phyloP scores from a whole-genome alignment of 73 alveolate species.

The Paramecium caudatum region DNA sequence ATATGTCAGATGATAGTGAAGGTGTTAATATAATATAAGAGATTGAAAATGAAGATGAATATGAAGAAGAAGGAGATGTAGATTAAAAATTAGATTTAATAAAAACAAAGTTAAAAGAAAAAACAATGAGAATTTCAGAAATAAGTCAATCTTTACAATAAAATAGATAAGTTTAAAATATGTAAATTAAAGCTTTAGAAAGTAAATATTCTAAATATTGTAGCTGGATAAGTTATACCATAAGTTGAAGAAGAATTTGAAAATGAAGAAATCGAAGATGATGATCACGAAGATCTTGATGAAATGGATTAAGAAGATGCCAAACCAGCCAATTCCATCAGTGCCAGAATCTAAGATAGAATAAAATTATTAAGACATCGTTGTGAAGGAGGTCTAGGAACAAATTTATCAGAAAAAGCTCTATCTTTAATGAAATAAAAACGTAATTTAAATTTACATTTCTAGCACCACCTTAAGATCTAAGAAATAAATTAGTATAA shows the following conservation, averaged over 20 bases:
- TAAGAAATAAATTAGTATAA: slow-evolving; percentile 65
- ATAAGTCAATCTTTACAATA: slow-evolving; percentile 51
- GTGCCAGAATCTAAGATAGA: slow-evolving; percentile 71
- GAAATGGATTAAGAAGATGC: slow-evolving; percentile 70
- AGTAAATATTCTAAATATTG: background rate
- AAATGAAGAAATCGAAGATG: slow-evolving; percentile 70
- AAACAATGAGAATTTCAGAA: slow-evolving; percentile 68
- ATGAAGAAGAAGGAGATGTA: slow-evolving; percentile 74
- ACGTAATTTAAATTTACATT: background rate
- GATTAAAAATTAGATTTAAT: slow-evolving; percentile 68
- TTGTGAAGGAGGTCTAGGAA: slow-evolving; percentile 80
- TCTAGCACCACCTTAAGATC: slow-evolving; percentile 10
- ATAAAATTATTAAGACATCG: slow-evolving; percentile 73
- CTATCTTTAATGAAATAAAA: slow-evolving; percentile 40
- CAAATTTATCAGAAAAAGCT: slow-evolving; percentile 61
- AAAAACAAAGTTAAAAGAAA: slow-evolving; percentile 72
- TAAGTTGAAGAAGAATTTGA: slow-evolving; percentile 51
- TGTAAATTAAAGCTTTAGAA: slow-evolving; percentile 62
- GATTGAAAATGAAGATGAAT: slow-evolving; percentile 78
- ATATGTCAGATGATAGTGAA: slow-evolving; percentile 72
- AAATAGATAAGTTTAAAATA: slow-evolving; percentile 36
- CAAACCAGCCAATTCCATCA: slow-evolving; percentile 24
- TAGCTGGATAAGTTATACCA: slow-evolving; percentile 64
- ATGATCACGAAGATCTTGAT: slow-evolving; percentile 14
- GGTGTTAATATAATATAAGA: slow-evolving; percentile 70